Base-by-base conservation (phyloP, 139 green algal species). In the Marvania coccoides region DNA sequence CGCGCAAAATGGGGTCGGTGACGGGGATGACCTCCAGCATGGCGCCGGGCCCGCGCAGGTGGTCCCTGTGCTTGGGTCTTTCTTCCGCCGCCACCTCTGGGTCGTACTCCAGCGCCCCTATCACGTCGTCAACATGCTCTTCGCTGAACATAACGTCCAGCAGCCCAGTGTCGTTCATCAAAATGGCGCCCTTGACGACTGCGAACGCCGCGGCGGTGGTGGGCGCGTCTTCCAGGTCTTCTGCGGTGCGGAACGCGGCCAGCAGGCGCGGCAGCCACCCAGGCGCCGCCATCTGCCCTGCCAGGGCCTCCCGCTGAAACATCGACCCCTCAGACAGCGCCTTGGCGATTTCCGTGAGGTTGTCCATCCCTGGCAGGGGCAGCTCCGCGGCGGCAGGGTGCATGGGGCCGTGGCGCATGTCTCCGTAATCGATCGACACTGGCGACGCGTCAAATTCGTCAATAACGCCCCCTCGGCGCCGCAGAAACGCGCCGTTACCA, bases 51-150 rank as follows among this genome's bases (percentile, higher is more conserved):
- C 77, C 73, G 7, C 67, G 54, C 57, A 97, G 70, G 48, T 89
- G 94, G 6, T 86, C 54, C 24, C 93, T 68, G 71, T 99, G 94
- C 58, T 88, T 72, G 51, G 91, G 84, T 14, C 68, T 68, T 29
- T 70, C 53, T 9, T 60, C 39, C 2, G 57, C 61, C 9, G 74
- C 73, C 36, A 85, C 68, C 13, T 91, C 84, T 15, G 90, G 88
- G 69, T 96, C 88, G 58, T 97, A 95, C 83, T 99, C 92, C 58
- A 99, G 81, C 34, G 84, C 85, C 3, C 92, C 94, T 12, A 98
- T 72, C 7, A 96, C 76, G 51, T 93, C 87, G 79, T 95, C 90
- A 8, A 96, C 89, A 63, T 86, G 71, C 58, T 92, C 79, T 45
- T 99, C 91, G 15, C 60, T 66, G 31, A 96, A 68, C 73, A 98